Conservation (phyloP, 2,329 filamentous ascomycete genomes). For the Thelonectria olida region DNA sequence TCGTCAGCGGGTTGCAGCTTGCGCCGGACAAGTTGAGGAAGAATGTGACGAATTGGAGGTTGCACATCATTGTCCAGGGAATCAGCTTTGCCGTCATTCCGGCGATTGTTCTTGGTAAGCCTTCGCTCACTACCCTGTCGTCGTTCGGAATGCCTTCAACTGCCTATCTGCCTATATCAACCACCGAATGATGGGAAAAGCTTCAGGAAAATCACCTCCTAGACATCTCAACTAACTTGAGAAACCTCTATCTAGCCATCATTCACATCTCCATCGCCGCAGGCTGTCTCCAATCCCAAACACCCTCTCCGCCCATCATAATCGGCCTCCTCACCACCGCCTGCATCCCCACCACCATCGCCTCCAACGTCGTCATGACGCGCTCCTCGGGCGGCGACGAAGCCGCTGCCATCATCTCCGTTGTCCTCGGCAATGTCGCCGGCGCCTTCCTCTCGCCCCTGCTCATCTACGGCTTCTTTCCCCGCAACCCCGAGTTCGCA, state of each 20-base stretch:
- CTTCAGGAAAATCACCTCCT: no score
- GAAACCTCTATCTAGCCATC: slow-evolving; percentile 46
- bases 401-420: slow-evolving; percentile 72
- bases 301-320: slow-evolving; percentile 71
- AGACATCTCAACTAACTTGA: no score
- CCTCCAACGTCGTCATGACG: slow-evolving; percentile 80
- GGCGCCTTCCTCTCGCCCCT: slow-evolving; percentile 74
- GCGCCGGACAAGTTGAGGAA: slow-evolving; percentile 67
- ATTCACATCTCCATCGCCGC: slow-evolving; percentile 58
- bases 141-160: not conserved
- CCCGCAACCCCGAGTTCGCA: slow-evolving; percentile 61
- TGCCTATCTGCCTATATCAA: no score
- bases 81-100: slow-evolving; percentile 75
- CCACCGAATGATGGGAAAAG: no score
- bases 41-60: slow-evolving; percentile 72
- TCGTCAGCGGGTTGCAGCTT: slow-evolving; percentile 76
- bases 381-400: slow-evolving; percentile 74
- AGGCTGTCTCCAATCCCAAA: slow-evolving; percentile 58
- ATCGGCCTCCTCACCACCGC: slow-evolving; percentile 73
- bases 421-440: slow-evolving; percentile 74
- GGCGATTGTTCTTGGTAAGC: slow-evolving; percentile 65
- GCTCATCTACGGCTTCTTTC: slow-evolving; percentile 69
- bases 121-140: not conserved
- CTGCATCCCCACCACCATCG: slow-evolving; percentile 77
- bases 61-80: slow-evolving; percentile 73